Base-by-base conservation (phyloP, 805 yeast genomes). In the Priceomyces medius region DNA sequence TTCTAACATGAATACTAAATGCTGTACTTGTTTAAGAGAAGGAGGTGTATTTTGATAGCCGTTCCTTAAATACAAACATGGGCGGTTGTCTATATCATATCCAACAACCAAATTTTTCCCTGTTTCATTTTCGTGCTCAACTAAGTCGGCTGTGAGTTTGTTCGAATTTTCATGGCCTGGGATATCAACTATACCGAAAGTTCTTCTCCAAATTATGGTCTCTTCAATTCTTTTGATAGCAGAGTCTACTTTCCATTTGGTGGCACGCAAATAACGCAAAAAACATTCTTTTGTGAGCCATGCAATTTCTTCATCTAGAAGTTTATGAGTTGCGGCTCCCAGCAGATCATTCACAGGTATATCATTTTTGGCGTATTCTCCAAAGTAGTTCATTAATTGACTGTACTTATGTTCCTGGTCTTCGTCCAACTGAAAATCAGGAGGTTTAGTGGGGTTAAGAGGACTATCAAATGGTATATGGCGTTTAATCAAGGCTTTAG, bases 1-100 rank as follows among this genome's bases (percentile, higher is more conserved):
- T 49, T 79, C 83, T 53, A 77, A 63, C 81, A 78, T 77, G 55
- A 68, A 77, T 13, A 79, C 78, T 52, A 79, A 59, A 45, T 74
- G 80, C 47, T 77, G 79, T 2, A 79, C 80, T 48, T 79, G 83
- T 44, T 70, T 66, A 23, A 71, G 63, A 2, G 77, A 65, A 0
- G 81, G 67, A 36, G 71, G 60, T 2, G 83, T 79, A 50, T 77
- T 79, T 47, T 79, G 82, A 45, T 74, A 68, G 14, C 81, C 83
- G 46, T 73, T 74, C 36, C 74, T 66, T 55, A 78, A 65, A 46
- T 72, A 77, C 31, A 76, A 59, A 42, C 81, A 65, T 1, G 82
- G 81, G 44, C 82, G 64, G 44, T 74, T 70, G 35, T 75, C 76
- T 38, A 67, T 64, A 54, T 79, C 83, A 51, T 68, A 79, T 3